Evolutionary conservation across 108 stramenopile genomes (phyloP), one percentile per base, ranked within the genome.

Genomic region (Cyclotella choctawhatcheeana): DNA sequence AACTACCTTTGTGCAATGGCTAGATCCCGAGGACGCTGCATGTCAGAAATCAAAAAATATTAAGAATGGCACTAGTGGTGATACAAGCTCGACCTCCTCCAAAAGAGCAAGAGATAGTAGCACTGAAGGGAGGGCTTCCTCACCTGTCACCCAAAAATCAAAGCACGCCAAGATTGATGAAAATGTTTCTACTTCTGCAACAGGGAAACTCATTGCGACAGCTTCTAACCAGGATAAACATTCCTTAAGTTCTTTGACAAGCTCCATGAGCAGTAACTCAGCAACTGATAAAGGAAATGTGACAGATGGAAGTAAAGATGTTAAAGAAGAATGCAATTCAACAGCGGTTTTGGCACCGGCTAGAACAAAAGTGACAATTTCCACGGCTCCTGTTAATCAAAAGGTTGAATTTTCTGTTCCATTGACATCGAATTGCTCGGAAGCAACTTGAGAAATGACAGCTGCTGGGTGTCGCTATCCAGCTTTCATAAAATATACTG

Each of bases 1-100:
- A 18, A 87, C 90, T 0, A 76, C 71, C 0, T 83, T 82, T 75
- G 85, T 88, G 5, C 88, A 86, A 61, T 73, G 69, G 68, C 65
- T 85, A 21, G 69, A 64, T 56, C 67, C 53, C 21, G 78, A 67
- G 10, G 66, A 67, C 8, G n/a, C 44, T 21, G 30, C 21, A 13
- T 18, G 21, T 10, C 20, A 0, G 2, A 3, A 50, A 52, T 29
- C 13, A 22, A 59, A 21, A 37, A 52, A 47, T 40, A 37, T 13
- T 6, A 58, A 25, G 35, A 59, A 44, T 43, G 43, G 44, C 24
- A 32, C 16, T 58, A 8, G 12, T 18, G 37, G 26, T 30, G 31
- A 45, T 14, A 18, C 29, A 10, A 34, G 32, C 48, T 53, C 2
- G 31, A 32, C 29, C 66, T 24, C 22, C 31, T 12, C 52, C 66